A percentile compares a stretch with the other conserved stretches of the same genome.
Evolutionary conservation across 1,139 yeast species (phyloP).

Genomic region (Arxiozyma slooffiae): DNA sequence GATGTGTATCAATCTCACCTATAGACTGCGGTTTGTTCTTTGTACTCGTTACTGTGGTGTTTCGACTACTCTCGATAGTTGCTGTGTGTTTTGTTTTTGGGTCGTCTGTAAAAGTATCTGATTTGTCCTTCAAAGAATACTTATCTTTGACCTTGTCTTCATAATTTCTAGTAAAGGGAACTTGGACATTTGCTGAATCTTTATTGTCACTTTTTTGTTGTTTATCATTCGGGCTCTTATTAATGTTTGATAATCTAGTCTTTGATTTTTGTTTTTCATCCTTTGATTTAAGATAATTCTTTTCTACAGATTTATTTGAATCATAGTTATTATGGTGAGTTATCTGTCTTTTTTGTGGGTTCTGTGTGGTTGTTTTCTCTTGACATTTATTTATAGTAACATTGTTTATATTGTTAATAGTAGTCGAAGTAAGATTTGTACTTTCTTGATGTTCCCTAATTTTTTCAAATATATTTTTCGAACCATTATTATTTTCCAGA

Average conservation of each 20-base stretch:
- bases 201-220: not conserved
- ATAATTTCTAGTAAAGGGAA: not conserved
- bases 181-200: not conserved
- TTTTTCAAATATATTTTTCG: conserved; percentile 4
- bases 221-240: not conserved
- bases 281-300: not conserved
- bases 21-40: not conserved
- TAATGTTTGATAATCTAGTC: not conserved
- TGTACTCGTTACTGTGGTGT: not conserved
- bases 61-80: not conserved
- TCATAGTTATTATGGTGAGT: not conserved
- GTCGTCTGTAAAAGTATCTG: not conserved
- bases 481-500: not conserved
- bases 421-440: not conserved
- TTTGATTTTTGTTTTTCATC: not conserved
- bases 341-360: not conserved
- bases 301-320: not conserved
- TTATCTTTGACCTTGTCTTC: not conserved
- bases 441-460: conserved; percentile 2
- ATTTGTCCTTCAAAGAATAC: not conserved
- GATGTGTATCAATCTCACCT: not conserved
- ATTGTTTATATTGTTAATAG: not conserved
- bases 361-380: not conserved
- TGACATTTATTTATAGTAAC: not conserved
- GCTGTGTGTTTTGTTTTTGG: not conserved